A percentile compares a stretch with the other conserved stretches of the same genome.
phyloP scores from a whole-genome alignment of 2,329 filamentous ascomycete species.

The Curvularia verruculosa region DNA sequence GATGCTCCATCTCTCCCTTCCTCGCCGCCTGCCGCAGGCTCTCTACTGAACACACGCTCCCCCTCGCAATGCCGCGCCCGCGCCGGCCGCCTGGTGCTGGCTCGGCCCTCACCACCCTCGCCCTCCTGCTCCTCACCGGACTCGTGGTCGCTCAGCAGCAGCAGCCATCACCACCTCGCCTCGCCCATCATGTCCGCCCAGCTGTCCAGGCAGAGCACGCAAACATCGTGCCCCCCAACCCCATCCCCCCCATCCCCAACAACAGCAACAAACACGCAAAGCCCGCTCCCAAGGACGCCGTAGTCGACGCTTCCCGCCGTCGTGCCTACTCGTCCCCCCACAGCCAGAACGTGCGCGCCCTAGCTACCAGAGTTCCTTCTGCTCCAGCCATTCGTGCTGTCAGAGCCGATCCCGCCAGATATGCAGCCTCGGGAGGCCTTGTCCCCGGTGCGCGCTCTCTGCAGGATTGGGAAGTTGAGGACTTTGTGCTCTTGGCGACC shows the following conservation, averaged over 20 bases:
- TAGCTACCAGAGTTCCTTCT: constrained; percentile 75
- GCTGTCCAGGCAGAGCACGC: constrained; percentile 33
- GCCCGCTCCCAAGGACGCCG: constrained; percentile 18
- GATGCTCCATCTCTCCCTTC: constrained; percentile 42
- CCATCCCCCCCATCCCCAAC: neutral
- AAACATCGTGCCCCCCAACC: constrained; percentile 16
- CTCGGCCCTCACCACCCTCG: constrained; percentile 45
- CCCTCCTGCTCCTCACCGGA: constrained; percentile 45
- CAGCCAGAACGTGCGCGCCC: constrained; percentile 81
- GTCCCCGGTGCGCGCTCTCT: constrained; percentile 87
- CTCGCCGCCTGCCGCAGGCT: constrained; percentile 41
- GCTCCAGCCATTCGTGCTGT: constrained; percentile 91
- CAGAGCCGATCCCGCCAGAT: constrained; percentile 83
- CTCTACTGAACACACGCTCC: constrained; percentile 29
- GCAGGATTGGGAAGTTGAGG: constrained; percentile 99
- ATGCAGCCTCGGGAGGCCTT: constrained; percentile 52
- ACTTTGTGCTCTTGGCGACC: constrained; percentile 99
- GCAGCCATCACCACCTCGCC: constrained; percentile 34
- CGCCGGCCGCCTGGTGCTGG: constrained; percentile 50
- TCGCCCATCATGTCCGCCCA: constrained; percentile 33
- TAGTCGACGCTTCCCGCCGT: constrained; percentile 29
- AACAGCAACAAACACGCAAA: constrained; percentile 8
- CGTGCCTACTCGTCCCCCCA: constrained; percentile 36
- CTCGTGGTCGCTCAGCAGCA: constrained; percentile 52
- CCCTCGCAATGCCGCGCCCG: constrained; percentile 45